These are phyloP conservation scores for Purshia tridentata DNA, from an alignment of 306 rosid species.

Conservation along the genomic window DNA sequence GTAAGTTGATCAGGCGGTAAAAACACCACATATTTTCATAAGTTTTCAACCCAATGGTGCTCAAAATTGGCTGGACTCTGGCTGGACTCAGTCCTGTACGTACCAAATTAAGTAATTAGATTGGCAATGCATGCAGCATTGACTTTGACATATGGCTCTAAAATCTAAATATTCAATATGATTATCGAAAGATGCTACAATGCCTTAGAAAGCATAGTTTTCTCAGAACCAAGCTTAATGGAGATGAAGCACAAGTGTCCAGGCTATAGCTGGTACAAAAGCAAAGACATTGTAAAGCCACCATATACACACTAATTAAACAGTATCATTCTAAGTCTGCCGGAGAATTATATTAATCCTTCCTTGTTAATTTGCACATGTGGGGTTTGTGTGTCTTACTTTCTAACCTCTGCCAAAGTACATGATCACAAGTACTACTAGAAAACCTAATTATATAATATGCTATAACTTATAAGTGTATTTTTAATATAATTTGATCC, in stretches of 20 bases:
- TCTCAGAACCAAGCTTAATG: slow-evolving; percentile 7
- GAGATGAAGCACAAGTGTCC: slow-evolving; percentile 4
- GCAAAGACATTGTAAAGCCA: background rate
- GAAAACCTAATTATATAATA: too few species aligned
- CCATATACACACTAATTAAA: background rate
- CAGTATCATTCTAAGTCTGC: background rate
- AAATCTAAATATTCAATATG: background rate
- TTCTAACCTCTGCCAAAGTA: background rate
- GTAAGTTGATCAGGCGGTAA: background rate
- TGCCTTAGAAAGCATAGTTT: background rate
- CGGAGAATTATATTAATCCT: background rate
- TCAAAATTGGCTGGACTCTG: slow-evolving; percentile 13
- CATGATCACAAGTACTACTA: background rate
- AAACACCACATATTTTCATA: background rate
- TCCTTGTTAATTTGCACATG: background rate
- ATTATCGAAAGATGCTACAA: background rate
- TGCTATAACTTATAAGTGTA: too few species aligned
- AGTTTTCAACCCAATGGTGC: slow-evolving; percentile 3
- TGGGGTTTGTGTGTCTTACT: background rate
- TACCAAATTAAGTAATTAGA: background rate
- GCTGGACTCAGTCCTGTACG: background rate
- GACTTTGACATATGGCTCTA: background rate
- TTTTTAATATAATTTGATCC: background rate
- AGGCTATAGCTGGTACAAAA: background rate
- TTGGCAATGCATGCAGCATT: slow-evolving; percentile 6